phyloP scores from a whole-genome alignment of 768 basidiomycete genomes.

The Galerina sulciceps region DNA sequence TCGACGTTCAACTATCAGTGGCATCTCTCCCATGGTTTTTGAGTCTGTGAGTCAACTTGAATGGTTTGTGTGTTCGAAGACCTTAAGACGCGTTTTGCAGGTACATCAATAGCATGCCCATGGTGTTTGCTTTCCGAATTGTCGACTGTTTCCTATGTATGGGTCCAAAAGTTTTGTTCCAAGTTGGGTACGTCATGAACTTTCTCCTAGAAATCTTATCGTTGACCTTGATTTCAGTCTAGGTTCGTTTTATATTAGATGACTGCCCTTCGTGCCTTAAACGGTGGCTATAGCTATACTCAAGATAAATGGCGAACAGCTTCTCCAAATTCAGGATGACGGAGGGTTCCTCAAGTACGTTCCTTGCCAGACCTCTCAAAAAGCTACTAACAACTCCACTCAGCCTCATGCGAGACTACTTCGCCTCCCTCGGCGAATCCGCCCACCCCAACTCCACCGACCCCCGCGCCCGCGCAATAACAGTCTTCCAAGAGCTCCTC shows the following conservation, averaged over 20 bases:
- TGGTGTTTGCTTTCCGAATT: conserved; percentile 97
- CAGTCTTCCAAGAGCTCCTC: conserved; percentile 95
- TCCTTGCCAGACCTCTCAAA: not conserved
- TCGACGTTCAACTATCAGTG: conserved; percentile 96
- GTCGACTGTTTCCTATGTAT: conserved; percentile 99
- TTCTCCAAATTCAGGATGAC: conserved; percentile 94
- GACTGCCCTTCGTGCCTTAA: conserved; percentile 13
- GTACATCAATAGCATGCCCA: conserved; percentile 93
- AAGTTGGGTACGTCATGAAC: conserved; percentile 79
- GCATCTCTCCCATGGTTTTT: conserved; percentile 98
- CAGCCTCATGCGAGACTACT: conserved; percentile 95
- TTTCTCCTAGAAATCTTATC: conserved; percentile 7
- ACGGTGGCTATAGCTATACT: conserved; percentile 71
- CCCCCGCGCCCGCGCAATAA: conserved; percentile 89
- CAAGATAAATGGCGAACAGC: conserved; percentile 94
- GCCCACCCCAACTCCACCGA: conserved; percentile 91
- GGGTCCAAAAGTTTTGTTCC: conserved; percentile 98
- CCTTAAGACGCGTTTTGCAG: conserved; percentile 35
- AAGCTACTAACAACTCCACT: not conserved
- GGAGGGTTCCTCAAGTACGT: conserved; percentile 93
- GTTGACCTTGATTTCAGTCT: conserved; percentile 39
- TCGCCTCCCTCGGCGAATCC: conserved; percentile 89
- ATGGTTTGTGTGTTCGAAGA: not conserved
- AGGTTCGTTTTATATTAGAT: conserved; percentile 43
- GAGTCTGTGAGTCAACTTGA: conserved; percentile 71